Evolutionary conservation across 352 stramenopile genomes (phyloP).

Genomic region (Pythium aristosporum): DNA sequence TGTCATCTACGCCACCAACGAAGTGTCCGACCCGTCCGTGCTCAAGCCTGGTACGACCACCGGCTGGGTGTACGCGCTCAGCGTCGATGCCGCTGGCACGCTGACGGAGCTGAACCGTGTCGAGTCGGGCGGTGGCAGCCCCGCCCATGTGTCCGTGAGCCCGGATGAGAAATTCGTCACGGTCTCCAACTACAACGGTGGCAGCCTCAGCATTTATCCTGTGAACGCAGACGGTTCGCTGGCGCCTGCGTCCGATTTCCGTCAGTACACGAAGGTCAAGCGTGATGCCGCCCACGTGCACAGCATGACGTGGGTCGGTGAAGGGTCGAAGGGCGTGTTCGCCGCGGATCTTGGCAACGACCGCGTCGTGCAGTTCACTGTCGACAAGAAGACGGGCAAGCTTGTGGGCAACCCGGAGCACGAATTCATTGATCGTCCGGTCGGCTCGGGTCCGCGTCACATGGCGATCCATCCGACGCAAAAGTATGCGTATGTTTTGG

Average conservation of each 20-base stretch:
- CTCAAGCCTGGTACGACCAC: slow-evolving; percentile 33
- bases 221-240: slow-evolving; percentile 49
- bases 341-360: slow-evolving; percentile 66
- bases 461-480: slow-evolving; percentile 49
- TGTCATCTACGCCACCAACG: slow-evolving; percentile 60
- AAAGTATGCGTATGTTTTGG: slow-evolving; percentile 56
- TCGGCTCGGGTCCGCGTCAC: slow-evolving; percentile 60
- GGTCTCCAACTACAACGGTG: slow-evolving; percentile 60
- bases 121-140: slow-evolving; percentile 43
- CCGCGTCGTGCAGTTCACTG: slow-evolving; percentile 47
- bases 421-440: slow-evolving; percentile 21
- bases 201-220: slow-evolving; percentile 58
- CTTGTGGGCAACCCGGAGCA: slow-evolving; percentile 23
- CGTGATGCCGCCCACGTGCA: slow-evolving; percentile 60
- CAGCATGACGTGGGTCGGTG: slow-evolving; percentile 58
- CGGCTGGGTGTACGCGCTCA: slow-evolving; percentile 52
- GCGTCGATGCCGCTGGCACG: slow-evolving; percentile 30
- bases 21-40: slow-evolving; percentile 36
- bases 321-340: slow-evolving; percentile 39
- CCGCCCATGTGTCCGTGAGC: slow-evolving; percentile 52
- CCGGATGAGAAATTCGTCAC: slow-evolving; percentile 51
- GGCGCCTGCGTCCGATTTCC: slow-evolving; percentile 30
- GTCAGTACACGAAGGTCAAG: slow-evolving; percentile 37
- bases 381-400: slow-evolving; percentile 40
- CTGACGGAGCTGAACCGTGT: slow-evolving; percentile 52